Evolutionary conservation across 2,329 filamentous ascomycete species (phyloP), one percentile per base, ranked within the genome.

Genomic region (Xylaria arbuscula): DNA sequence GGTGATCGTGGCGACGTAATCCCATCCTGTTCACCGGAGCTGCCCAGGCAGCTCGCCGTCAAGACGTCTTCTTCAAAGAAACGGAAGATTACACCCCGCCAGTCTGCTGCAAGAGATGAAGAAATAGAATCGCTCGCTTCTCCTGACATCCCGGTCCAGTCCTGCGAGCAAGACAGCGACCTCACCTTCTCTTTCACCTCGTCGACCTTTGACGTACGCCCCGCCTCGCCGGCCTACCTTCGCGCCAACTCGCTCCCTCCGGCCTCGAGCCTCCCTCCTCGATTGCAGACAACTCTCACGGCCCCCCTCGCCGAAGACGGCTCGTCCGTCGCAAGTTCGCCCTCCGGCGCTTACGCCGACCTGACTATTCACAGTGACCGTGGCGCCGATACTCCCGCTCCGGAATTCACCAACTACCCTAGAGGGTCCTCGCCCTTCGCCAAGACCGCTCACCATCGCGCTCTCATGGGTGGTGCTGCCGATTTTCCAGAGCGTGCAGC

Each of bases 41-140:
- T 89, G 87, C 87, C 62, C 40, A 79, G 79, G 88, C 88, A 90
- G 89, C 89, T 90, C 89, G 82, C 85, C 80, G 84, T 87, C 89
- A 91, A 86, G 81, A 91, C 89, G 89, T 90, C 88, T 88, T 90
- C 88, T 84, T 85, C 83, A 86, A 91, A 90, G 88, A 91, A 90
- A 88, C 86, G 88, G 85, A 90, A 88, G 86, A 86, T 90, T 76
- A 83, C 83, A 67, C 70, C 81, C 77, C 85, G 83, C 74, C 82
- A 80, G 77, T 79, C 80, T 71, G 78, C 80, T 73, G 17, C 68
- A 32, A 61, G 78, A 80, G 77, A 82, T 85, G 78, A 77, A 80
- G 70, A 79, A 79, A 62, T 72, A 75, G 64, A 74, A 76, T 57
- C 72, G 58, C 62, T 71, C 55, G 71, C 66, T 74, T 78, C 78